A percentile compares a stretch with the other conserved stretches of the same genome.
Conservation (phyloP, 768 basidiomycete genomes). For the Mycena floridula region DNA sequence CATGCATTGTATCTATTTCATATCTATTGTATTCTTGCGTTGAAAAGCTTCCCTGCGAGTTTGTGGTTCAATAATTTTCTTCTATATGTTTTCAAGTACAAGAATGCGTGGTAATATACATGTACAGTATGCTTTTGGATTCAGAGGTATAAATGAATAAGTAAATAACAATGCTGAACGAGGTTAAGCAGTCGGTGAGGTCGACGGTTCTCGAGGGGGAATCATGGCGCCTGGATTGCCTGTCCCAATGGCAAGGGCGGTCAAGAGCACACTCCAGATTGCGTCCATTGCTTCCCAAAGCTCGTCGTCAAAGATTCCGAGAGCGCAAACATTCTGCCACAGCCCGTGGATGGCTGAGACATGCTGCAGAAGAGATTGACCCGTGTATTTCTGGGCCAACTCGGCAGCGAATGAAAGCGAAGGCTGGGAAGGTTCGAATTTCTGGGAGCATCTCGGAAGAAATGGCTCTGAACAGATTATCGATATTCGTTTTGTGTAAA, state of each 20-base stretch:
- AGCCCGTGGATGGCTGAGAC: conserved; percentile 51
- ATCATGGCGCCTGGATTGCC: conserved; percentile 23
- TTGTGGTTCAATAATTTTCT: too few relatives aligned
- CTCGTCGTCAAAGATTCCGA: conserved; percentile 61
- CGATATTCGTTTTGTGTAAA: conserved; percentile 52
- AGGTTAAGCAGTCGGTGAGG: not conserved
- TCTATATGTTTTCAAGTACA: too few relatives aligned
- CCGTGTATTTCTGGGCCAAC: not conserved
- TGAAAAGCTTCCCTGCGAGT: too few relatives aligned
- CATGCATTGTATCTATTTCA: too few relatives aligned
- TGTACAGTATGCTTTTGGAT: too few relatives aligned
- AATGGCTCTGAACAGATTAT: not conserved
- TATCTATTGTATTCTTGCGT: too few relatives aligned
- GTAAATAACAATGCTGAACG: too few relatives aligned
- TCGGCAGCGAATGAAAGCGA: not conserved
- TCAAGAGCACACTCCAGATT: conserved; percentile 63
- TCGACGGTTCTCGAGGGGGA: too few relatives aligned
- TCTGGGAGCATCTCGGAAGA: not conserved
- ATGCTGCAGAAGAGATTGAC: conserved; percentile 39
- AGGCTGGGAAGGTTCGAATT: not conserved
- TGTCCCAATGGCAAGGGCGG: conserved; percentile 48
- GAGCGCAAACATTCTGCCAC: conserved; percentile 65
- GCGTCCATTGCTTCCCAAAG: conserved; percentile 65
- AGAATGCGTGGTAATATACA: too few relatives aligned
- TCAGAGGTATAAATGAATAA: too few relatives aligned